A percentile compares a stretch with the other conserved stretches of the same genome.
Conservation (phyloP, 2,329 filamentous ascomycete species). For the Canariomyces notabilis region DNA sequence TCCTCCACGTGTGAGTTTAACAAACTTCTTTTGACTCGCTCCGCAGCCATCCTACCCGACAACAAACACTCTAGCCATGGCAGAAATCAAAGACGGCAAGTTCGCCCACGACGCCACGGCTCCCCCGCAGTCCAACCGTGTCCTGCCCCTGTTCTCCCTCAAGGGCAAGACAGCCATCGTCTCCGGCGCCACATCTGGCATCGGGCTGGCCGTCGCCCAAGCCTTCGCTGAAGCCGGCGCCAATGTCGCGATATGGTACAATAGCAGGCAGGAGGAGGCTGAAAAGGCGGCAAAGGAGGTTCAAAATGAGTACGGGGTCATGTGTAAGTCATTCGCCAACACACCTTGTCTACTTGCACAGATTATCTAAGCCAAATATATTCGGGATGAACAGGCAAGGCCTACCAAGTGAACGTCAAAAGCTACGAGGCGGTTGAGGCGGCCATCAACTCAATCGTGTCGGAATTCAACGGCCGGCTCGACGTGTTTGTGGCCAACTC, state of each 20-base stretch:
- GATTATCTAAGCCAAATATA: background rate
- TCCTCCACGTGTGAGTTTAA: no score
- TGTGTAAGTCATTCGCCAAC: conserved; percentile 41
- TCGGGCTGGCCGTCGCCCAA: conserved; percentile 60
- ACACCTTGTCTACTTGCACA: no score
- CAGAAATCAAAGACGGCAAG: conserved; percentile 40
- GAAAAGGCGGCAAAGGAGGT: conserved; percentile 58
- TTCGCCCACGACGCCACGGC: conserved; percentile 56
- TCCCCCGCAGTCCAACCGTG: conserved; percentile 42
- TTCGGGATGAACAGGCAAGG: conserved; percentile 42
- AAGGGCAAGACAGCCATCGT: conserved; percentile 67
- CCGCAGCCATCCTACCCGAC: background rate
- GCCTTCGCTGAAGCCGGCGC: conserved; percentile 65
- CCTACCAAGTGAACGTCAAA: conserved; percentile 58
- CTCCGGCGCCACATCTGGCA: conserved; percentile 61
- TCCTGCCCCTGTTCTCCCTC: conserved; percentile 64
- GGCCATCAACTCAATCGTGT: conserved; percentile 48
- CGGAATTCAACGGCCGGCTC: conserved; percentile 68
- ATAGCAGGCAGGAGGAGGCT: conserved; percentile 62
- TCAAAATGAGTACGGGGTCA: conserved; percentile 60
- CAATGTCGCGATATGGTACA: conserved; percentile 69
- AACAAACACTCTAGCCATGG: conserved; percentile 28
- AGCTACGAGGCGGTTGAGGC: conserved; percentile 46
- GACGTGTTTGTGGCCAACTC: conserved; percentile 78
- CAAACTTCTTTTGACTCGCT: no score